phyloP scores from a whole-genome alignment of 2,329 filamentous ascomycete species.

The Aspergillus sp. region DNA sequence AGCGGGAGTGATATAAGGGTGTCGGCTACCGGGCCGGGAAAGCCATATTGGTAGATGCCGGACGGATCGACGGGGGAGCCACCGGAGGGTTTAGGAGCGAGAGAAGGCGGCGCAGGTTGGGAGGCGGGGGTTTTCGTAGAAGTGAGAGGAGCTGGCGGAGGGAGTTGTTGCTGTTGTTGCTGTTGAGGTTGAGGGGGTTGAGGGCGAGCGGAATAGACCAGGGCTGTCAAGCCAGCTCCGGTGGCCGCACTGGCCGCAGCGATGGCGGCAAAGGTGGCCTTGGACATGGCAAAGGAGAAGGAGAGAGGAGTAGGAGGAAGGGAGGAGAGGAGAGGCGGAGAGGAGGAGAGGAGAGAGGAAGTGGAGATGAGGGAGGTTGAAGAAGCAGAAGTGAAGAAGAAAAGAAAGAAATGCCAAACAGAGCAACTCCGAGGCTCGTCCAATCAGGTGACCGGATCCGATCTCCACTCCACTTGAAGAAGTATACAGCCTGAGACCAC shows the following conservation, averaged over 20 bases:
- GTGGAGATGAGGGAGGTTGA: background rate
- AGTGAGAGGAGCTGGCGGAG: slow-evolving; percentile 33
- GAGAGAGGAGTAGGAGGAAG: background rate
- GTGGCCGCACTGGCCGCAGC: slow-evolving; percentile 74
- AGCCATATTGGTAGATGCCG: slow-evolving; percentile 81
- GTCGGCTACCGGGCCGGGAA: slow-evolving; percentile 87
- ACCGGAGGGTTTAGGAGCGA: slow-evolving; percentile 25
- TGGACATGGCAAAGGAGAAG: slow-evolving; percentile 64
- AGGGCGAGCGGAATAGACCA: slow-evolving; percentile 60
- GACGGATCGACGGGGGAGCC: slow-evolving; percentile 65
- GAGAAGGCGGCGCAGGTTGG: slow-evolving; percentile 32
- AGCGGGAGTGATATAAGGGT: slow-evolving; percentile 74
- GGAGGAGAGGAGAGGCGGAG: background rate
- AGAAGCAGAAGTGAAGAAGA: background rate
- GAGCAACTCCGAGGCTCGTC: background rate
- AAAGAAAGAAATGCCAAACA: slow-evolving; percentile 1
- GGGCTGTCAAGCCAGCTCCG: slow-evolving; percentile 69
- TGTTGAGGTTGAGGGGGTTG: slow-evolving; percentile 26
- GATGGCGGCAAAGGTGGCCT: slow-evolving; percentile 72
- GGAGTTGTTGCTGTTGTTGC: slow-evolving; percentile 14
- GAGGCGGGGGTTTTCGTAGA: slow-evolving; percentile 37
- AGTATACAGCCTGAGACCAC: background rate
- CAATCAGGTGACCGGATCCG: slow-evolving; percentile 4
- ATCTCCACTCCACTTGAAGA: background rate
- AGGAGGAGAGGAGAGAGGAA: background rate